Percentiles rank a stretch among this genome's conserved stretches.
Evolutionary conservation across 257 asterid species (phyloP).

Genomic region (Solanum pimpinellifolium): DNA sequence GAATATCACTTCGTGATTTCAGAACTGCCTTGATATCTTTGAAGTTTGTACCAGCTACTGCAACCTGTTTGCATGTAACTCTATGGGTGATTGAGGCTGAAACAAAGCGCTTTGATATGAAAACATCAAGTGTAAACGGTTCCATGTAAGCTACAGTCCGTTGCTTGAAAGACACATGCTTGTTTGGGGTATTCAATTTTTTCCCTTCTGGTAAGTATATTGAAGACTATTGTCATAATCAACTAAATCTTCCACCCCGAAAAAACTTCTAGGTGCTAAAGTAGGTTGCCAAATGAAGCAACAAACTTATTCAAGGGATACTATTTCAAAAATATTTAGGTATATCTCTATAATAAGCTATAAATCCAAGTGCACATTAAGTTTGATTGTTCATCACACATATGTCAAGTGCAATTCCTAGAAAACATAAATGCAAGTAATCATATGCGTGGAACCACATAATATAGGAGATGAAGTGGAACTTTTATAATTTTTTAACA

Average conservation of each 20-base stretch:
- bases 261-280: conserved; percentile 81
- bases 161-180: conserved; percentile 81
- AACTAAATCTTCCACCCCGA: conserved; percentile 83
- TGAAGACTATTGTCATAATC: conserved; percentile 87
- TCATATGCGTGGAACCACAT: neutral
- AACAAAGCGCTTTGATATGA: conserved; percentile 81
- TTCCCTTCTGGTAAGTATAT: conserved; percentile 72
- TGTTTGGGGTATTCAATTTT: conserved; percentile 63
- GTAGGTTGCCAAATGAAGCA: conserved; percentile 27
- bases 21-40: conserved; percentile 88
- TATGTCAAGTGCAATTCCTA: neutral
- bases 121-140: conserved; percentile 65
- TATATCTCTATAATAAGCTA: neutral
- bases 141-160: conserved; percentile 83
- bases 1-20: conserved; percentile 75
- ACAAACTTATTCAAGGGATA: neutral
- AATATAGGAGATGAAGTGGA: neutral
- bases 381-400: neutral
- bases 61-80: conserved; percentile 91
- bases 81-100: conserved; percentile 92
- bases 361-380: neutral
- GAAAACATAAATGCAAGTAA: neutral
- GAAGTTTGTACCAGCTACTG: conserved; percentile 92
- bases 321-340: neutral
- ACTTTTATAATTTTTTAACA: neutral